Evolutionary conservation across 208 protist genomes (phyloP), one percentile per base, ranked within the genome.

Genomic region (Leishmania amazonensis): DNA sequence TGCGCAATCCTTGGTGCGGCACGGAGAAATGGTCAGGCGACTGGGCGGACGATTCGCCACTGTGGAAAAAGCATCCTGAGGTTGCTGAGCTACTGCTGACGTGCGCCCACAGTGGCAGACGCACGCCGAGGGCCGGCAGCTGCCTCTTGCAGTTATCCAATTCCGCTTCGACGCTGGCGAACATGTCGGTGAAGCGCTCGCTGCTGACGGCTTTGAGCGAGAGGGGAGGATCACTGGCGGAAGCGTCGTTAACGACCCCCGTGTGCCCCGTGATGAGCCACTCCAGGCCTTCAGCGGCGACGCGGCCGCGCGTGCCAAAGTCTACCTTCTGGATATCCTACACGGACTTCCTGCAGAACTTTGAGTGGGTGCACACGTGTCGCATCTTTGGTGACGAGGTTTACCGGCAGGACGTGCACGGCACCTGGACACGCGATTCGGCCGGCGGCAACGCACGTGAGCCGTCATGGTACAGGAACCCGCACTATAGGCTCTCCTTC

Each of bases 271-370:
- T 51, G 58, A 31, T 57, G 51, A 13, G 40, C 21, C 3, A 13
- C 35, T 24, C 75, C 24, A 3, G 35, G 5, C 11, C 1, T 15
- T 21, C 13, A 35, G 17, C n/a, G 3, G 21, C 58, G 7, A 9
- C 13, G 60, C 73, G 38, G 65, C 38, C 35, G 75, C 54, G 82
- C 71, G 47, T 57, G 0, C 31, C 54, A 17, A 80, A 81, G 68
- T 76, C 78, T 13, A 77, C 87, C 15, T 98, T 97, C 74, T 98
- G 95, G 95, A 95, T 98, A n/a, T 87, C 90, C n/a, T 97, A 96
- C 79, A 71, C 72, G 17, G 89, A 94, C 67, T 96, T 98, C 83
- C 68, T 98, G 64, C 38, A 79, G 53, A 81, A 81, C 68, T 96
- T 98, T 79, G 83, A 80, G 68, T 86, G 92, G 71, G 82, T 96